Evolutionary conservation across 2,329 filamentous ascomycete species (phyloP), one percentile per base, ranked within the genome.

Genomic region (Colletotrichum eremochloae): DNA sequence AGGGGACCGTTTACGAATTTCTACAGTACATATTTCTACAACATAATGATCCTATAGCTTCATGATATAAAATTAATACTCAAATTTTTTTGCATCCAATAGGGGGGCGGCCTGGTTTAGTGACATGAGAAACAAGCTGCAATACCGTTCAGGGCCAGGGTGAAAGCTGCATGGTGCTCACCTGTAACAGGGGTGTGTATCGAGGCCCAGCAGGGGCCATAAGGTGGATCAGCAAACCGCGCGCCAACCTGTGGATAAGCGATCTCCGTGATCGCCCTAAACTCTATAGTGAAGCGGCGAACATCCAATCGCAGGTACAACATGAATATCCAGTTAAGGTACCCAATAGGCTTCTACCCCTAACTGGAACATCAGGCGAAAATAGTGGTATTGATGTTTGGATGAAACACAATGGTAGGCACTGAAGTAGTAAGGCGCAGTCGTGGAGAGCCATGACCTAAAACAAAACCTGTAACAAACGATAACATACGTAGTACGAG

Each of bases 401-500:
- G 66, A 69, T 69, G 66, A 69, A 72, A 72, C 69, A 50, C 24
- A 14, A 33, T 40, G 14, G 7, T 5, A 46, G 58, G 53, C 15
- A 33, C 36, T 46, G 12, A 7, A 20, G 6, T 12, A 4, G 29
- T 24, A 3, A 52, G n/a, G n/a, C 29, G 12, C 12, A 14, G 46
- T 24, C n/a, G 44, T 44, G 18, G 12, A 31, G 14, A 15, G 60
- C 40, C n/a, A 7, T 29, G 38, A 7, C 69, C n/a, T 40, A 64
- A 72, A 72, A 72, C 69, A 38, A 33, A 1, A 56, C 6, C 38
- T 72, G 69, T 72, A 40, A 69, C 69, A 64, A 8, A 33, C 53
- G 31, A 36, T 4, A n/a, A n/a, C 44, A n/a, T 46, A 24, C 24
- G 24, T n/a, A n/a, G n/a, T n/a, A 5, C 2, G 44, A 46, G 20